Evolutionary conservation across 148 eudicot genomes (phyloP).

Genomic region (Persicaria tinctoria): DNA sequence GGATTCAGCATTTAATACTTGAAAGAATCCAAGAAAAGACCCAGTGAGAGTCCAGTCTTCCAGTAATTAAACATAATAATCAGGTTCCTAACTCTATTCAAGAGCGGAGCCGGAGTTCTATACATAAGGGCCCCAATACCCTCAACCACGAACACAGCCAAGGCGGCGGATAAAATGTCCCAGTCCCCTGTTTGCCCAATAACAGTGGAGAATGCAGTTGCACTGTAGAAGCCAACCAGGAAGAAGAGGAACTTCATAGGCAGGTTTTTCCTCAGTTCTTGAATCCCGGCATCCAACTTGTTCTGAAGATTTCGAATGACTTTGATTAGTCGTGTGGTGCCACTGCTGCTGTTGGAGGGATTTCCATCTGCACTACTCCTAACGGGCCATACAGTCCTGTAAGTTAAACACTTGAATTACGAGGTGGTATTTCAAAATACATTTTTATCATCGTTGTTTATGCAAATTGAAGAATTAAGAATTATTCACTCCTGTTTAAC

Average conservation of each 20-base stretch:
- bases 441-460: neutral
- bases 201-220: slow-evolving; percentile 83
- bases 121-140: slow-evolving; percentile 92
- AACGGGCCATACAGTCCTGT: slow-evolving; percentile 55
- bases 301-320: slow-evolving; percentile 34
- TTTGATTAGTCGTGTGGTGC: slow-evolving; percentile 62
- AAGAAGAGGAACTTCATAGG: slow-evolving; percentile 60
- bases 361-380: slow-evolving; percentile 53
- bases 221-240: slow-evolving; percentile 82
- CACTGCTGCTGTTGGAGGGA: slow-evolving; percentile 28
- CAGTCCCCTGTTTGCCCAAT: slow-evolving; percentile 97
- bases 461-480: neutral
- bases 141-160: slow-evolving; percentile 79
- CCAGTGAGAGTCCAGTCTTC: slow-evolving; percentile 78
- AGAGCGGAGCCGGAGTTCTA: slow-evolving; percentile 42
- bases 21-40: slow-evolving; percentile 92
- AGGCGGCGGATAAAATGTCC: slow-evolving; percentile 86
- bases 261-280: slow-evolving; percentile 44
- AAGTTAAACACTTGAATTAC: neutral
- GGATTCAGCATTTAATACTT: slow-evolving; percentile 39
- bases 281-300: slow-evolving; percentile 43
- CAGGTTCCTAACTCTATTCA: slow-evolving; percentile 31
- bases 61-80: slow-evolving; percentile 73
- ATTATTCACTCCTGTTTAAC: neutral
- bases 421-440: neutral